Evolutionary conservation across 805 yeast species (phyloP).

Genomic region (Kuraishia ogatae): DNA sequence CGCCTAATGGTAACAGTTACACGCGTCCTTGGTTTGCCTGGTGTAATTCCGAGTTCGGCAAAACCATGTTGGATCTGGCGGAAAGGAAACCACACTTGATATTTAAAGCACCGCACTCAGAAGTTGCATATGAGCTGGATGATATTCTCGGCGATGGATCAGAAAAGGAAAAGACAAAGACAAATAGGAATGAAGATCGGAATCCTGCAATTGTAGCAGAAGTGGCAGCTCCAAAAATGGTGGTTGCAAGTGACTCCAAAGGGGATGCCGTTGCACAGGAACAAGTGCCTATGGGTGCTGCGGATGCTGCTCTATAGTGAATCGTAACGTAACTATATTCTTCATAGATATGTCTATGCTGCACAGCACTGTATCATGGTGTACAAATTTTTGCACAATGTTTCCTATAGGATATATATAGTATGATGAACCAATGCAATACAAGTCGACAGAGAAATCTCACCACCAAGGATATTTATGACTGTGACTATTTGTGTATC

Average conservation of each 20-base stretch:
- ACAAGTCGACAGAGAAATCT: too few species aligned
- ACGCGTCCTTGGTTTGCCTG: slow-evolving; percentile 92
- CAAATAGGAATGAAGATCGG: neutral
- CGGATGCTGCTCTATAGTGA: neutral
- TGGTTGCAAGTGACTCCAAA: neutral
- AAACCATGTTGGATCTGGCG: slow-evolving; percentile 73
- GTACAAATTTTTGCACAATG: too few species aligned
- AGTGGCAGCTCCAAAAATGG: neutral
- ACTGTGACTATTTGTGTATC: neutral
- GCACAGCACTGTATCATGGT: neutral
- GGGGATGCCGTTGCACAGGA: neutral
- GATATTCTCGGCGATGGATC: neutral
- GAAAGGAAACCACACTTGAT: slow-evolving; percentile 64
- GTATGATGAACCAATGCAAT: too few species aligned
- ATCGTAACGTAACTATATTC: too few species aligned
- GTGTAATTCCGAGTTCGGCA: slow-evolving; percentile 90
- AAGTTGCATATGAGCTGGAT: neutral
- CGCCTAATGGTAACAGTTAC: slow-evolving; percentile 34
- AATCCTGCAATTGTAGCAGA: neutral
- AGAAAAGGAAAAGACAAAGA: neutral
- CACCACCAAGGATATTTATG: too few species aligned
- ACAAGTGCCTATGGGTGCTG: neutral
- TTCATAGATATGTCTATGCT: neutral
- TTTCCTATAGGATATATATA: too few species aligned
- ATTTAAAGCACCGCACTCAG: slow-evolving; percentile 35